Evolutionary conservation across 2,329 filamentous ascomycete genomes (phyloP).

Genomic region (Raffaelea ambrosiae): DNA sequence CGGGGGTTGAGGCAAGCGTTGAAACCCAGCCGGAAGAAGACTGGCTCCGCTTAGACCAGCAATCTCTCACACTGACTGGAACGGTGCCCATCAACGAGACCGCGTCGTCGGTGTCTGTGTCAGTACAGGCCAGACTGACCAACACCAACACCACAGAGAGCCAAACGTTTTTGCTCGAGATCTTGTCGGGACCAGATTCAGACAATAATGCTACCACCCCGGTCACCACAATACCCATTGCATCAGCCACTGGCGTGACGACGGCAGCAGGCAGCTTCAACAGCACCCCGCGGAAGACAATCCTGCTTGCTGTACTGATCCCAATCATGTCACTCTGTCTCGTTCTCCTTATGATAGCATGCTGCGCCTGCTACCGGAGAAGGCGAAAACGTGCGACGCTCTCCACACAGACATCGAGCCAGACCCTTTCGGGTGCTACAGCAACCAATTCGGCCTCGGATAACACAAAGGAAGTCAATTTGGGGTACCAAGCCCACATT

Average conservation of each 20-base stretch:
- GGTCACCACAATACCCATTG: constrained; percentile 8
- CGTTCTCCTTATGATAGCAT: constrained; percentile 19
- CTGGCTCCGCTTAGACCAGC: constrained; percentile 33
- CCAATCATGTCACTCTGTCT: constrained; percentile 30
- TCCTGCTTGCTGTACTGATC: constrained; percentile 35
- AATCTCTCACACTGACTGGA: constrained; percentile 28
- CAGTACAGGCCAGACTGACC: constrained; percentile 23
- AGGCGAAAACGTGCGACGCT: constrained; percentile 13
- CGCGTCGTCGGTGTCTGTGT: constrained; percentile 16
- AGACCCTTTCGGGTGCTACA: constrained; percentile 22
- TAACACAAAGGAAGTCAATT: too few relatives aligned
- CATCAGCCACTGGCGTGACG: constrained; percentile 1
- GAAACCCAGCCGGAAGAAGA: constrained; percentile 24
- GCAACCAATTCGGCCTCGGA: constrained; percentile 12
- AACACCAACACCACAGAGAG: constrained; percentile 25
- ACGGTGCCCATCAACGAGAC: constrained; percentile 26
- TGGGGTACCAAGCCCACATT: too few relatives aligned
- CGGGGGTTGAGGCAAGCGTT: constrained; percentile 28
- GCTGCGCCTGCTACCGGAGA: constrained; percentile 19
- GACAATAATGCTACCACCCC: constrained; percentile 15
- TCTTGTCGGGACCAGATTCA: constrained; percentile 23
- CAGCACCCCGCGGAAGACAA: constrained; percentile 13
- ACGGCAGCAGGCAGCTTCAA: constrained; percentile 11
- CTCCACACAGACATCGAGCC: constrained; percentile 13
- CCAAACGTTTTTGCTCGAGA: constrained; percentile 25